Evolutionary conservation across 2,329 filamentous ascomycete genomes (phyloP).

Genomic region (Dactylonectria estremocensis): DNA sequence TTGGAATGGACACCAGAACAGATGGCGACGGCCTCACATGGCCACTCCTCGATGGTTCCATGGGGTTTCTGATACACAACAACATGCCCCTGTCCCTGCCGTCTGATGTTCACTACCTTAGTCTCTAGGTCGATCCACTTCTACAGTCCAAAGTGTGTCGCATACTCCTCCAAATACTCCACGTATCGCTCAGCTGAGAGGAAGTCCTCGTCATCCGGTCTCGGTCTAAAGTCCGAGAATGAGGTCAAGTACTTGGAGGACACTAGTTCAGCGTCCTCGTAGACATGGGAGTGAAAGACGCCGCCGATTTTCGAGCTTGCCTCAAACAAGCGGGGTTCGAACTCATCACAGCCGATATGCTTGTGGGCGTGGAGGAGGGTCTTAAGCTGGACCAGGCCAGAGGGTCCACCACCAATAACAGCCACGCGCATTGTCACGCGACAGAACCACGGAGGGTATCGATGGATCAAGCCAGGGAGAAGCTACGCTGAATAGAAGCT

Average conservation of each 20-base stretch:
- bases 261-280: slow-evolving; percentile 50
- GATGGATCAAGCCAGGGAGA: background rate
- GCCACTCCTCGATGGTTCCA: background rate
- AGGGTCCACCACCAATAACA: slow-evolving; percentile 21
- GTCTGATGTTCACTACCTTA: slow-evolving; percentile 52
- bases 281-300: slow-evolving; percentile 18
- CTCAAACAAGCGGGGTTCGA: slow-evolving; percentile 17
- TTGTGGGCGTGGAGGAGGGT: slow-evolving; percentile 16
- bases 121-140: slow-evolving; percentile 53
- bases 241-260: slow-evolving; percentile 63
- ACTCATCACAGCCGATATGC: slow-evolving; percentile 13
- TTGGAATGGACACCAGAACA: slow-evolving; percentile 30
- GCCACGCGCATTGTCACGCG: slow-evolving; percentile 13
- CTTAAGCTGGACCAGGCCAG: slow-evolving; percentile 21
- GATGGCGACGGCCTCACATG: slow-evolving; percentile 24
- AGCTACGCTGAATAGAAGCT: background rate
- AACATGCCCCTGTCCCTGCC: slow-evolving; percentile 48
- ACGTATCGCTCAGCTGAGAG: slow-evolving; percentile 56
- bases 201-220: slow-evolving; percentile 56
- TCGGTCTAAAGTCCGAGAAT: slow-evolving; percentile 62
- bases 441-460: background rate
- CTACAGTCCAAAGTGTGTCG: slow-evolving; percentile 56
- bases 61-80: slow-evolving; percentile 2
- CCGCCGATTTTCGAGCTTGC: slow-evolving; percentile 15
- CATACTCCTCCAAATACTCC: slow-evolving; percentile 58